These are phyloP conservation scores for Rheum nobile DNA, from an alignment of 148 eudicot species.

Conservation along the genomic window DNA sequence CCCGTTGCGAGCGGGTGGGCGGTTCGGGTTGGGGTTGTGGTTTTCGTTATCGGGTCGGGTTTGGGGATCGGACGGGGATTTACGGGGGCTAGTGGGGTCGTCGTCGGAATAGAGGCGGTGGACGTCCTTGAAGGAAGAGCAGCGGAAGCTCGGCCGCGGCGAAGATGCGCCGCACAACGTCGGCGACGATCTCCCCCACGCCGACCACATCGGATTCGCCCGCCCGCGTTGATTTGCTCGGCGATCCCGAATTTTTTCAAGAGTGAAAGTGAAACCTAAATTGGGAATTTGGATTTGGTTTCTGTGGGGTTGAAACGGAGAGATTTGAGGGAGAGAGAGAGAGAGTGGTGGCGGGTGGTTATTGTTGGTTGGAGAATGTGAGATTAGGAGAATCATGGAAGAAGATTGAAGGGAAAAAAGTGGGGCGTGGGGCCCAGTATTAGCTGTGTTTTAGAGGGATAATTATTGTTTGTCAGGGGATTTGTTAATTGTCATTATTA, in stretches of 20 bases:
- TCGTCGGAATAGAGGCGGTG: constrained; percentile 29
- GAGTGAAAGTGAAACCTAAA: background rate
- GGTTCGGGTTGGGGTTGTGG: constrained; percentile 1
- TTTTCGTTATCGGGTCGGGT: constrained; percentile 7
- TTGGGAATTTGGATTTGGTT: background rate
- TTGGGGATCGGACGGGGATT: background rate
- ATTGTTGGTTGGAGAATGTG: background rate
- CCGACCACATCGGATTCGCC: constrained; percentile 30
- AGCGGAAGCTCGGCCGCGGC: constrained; percentile 7
- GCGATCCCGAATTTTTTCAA: background rate
- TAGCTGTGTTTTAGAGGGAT: background rate
- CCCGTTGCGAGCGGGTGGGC: constrained; percentile 2
- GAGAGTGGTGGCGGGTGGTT: background rate
- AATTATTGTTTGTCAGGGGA: background rate
- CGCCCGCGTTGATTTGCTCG: background rate
- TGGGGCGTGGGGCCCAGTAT: background rate
- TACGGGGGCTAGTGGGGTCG: background rate
- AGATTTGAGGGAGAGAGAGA: background rate
- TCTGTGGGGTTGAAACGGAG: background rate
- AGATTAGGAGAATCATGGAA: background rate
- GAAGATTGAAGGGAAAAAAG: background rate
- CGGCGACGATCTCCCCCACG: constrained; percentile 28
- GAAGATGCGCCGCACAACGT: constrained; percentile 9
- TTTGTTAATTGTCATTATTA: background rate
- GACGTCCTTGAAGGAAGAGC: constrained; percentile 72